Percentiles rank a stretch among this genome's conserved stretches.
Evolutionary conservation across 108 stramenopile genomes (phyloP).

Genomic region (Cylindrotheca fusiformis): DNA sequence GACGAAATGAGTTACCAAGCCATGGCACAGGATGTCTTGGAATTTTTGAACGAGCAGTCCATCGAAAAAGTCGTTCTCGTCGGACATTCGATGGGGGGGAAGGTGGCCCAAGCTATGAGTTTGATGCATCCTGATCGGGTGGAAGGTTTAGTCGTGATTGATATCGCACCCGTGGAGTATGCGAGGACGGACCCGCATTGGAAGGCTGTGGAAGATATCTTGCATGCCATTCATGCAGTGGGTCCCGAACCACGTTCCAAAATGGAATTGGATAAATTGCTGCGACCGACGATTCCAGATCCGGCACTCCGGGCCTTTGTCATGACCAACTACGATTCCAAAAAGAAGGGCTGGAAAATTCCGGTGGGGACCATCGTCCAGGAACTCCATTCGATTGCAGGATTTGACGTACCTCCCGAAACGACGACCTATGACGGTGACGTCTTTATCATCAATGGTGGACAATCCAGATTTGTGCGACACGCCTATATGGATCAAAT

Average conservation of each 20-base stretch:
- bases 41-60: conserved; percentile 58
- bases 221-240: conserved; percentile 56
- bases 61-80: conserved; percentile 67
- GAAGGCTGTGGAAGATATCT: conserved; percentile 83
- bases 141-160: conserved; percentile 82
- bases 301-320: conserved; percentile 87
- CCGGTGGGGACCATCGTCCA: conserved; percentile 72
- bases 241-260: conserved; percentile 41
- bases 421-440: conserved; percentile 56
- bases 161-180: conserved; percentile 91
- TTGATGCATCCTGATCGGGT: conserved; percentile 80
- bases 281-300: conserved; percentile 68
- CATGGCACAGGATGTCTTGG: conserved; percentile 88
- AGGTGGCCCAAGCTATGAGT: conserved; percentile 82
- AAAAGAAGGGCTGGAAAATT: conserved; percentile 71
- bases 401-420: conserved; percentile 51
- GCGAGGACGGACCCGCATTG: conserved; percentile 53
- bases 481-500: conserved; percentile 79
- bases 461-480: conserved; percentile 89
- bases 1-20: conserved; percentile 66
- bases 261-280: conserved; percentile 54
- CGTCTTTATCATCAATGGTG: conserved; percentile 88
- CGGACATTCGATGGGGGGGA: conserved; percentile 95
- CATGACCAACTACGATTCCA: conserved; percentile 80
- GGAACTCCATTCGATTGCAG: conserved; percentile 76